Percentiles rank a stretch among this genome's conserved stretches.
phyloP scores from a whole-genome alignment of 1,284 basidiomycete species.

The Tranzscheliella williamsii region DNA sequence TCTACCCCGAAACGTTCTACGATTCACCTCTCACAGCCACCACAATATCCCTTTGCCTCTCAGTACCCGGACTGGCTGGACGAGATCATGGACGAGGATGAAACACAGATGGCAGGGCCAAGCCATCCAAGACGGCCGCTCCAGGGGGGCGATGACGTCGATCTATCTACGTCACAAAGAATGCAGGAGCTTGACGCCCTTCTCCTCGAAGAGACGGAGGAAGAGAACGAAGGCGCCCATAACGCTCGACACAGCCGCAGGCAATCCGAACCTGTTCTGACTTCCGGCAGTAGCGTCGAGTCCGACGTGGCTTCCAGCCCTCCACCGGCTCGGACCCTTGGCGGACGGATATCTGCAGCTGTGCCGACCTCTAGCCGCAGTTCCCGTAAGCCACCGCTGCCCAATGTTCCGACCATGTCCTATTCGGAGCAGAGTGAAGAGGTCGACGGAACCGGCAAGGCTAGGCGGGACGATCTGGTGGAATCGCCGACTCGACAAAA shows the following conservation, averaged over 20 bases:
- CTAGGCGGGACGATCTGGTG: conserved; percentile 9
- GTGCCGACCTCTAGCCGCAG: conserved; percentile 4
- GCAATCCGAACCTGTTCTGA: no score
- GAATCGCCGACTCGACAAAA: conserved; percentile 31
- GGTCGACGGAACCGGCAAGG: not conserved
- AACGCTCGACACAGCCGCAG: not conserved
- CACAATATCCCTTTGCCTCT: conserved; percentile 28
- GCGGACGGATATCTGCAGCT: conserved; percentile 12
- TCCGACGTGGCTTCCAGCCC: conserved; percentile 29
- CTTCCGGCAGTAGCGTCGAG: conserved; percentile 15
- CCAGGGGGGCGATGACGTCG: not conserved
- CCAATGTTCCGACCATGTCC: no score
- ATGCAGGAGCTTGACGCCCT: conserved; percentile 19
- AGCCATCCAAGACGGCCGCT: not conserved
- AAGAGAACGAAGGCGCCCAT: not conserved
- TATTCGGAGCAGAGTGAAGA: conserved; percentile 1
- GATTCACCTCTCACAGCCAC: conserved; percentile 1
- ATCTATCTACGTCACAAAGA: conserved; percentile 21
- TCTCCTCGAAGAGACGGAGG: conserved; percentile 3
- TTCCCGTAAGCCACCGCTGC: no score
- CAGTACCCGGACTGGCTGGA: conserved; percentile 30
- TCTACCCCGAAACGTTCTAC: conserved; percentile 16
- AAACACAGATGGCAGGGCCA: not conserved
- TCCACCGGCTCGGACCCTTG: conserved; percentile 6
- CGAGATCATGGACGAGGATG: conserved; percentile 11